Evolutionary conservation across 305 asterid genomes (phyloP), one percentile per base, ranked within the genome.

Genomic region (Fraxinus albicans): DNA sequence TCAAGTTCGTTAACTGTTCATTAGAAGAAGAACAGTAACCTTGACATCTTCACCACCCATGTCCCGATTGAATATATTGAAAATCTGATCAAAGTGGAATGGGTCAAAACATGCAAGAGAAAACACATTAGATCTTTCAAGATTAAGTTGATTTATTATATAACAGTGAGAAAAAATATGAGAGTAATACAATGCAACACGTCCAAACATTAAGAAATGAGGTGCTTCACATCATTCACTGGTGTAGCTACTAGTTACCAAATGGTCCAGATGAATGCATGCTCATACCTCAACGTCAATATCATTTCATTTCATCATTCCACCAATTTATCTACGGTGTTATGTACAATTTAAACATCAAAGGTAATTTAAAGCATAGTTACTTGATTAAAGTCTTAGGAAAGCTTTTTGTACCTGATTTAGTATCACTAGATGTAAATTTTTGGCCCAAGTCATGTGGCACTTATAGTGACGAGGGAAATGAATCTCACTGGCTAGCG

Each of bases 31-130:
- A 21, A 58, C 6, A 42, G 78, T 69, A 80, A 96, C 99, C 99
- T 94, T 90, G 74, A 93, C 93, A 80, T 94, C 98, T 86, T 90
- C 93, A 40, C 99, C 99, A 33, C 97, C 94, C 89, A 94, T 89
- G 88, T 90, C 86, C 82, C 89, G 86, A 75, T 87, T 85, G 88
- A 93, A 90, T 72, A 90, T 87, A 88, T 87, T 85, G 88, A 91
- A 89, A 84, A 94, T 89, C 99, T 96, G 92, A 80, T 79, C 83
- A 10, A 36, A 65, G 70, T 29, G 87, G 58, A 55, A 77, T 60
- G 75, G 76, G 73, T 63, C 77, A 86, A 79, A 73, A 81, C 47
- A 82, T 70, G 86, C 38, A 81, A 73, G 81, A 85, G 23, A 47
- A 23, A 23, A 82, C 27, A 69, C 31, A 79, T 93, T 80, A 87